These are phyloP conservation scores for Haematococcus lacustris DNA, from an alignment of 139 green algal genomes.

Conservation along the genomic window DNA sequence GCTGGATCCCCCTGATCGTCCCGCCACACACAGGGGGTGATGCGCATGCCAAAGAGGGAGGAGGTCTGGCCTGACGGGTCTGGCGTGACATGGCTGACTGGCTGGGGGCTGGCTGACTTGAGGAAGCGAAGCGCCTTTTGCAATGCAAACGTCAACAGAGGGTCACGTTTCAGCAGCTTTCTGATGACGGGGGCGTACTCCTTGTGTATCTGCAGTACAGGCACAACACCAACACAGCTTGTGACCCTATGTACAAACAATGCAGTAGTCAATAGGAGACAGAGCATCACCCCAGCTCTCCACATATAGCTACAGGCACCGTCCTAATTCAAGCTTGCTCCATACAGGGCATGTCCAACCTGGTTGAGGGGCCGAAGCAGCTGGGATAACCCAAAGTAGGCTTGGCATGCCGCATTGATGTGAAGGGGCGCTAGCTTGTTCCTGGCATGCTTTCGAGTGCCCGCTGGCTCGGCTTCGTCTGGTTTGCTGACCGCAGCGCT, in stretches of 20 bases:
- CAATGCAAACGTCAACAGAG: constrained; percentile 36
- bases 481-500: too few relatives aligned
- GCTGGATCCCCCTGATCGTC: not conserved
- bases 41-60: constrained; percentile 33
- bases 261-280: too few relatives aligned
- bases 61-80: constrained; percentile 29
- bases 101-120: constrained; percentile 14
- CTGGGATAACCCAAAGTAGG: constrained; percentile 24
- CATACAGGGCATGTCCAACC: too few relatives aligned
- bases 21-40: constrained; percentile 34
- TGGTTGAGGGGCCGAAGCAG: too few relatives aligned
- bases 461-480: constrained; percentile 17
- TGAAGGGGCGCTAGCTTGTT: constrained; percentile 32
- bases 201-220: too few relatives aligned
- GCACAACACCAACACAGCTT: too few relatives aligned
- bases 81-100: constrained; percentile 33
- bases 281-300: too few relatives aligned
- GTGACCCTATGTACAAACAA: too few relatives aligned
- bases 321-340: too few relatives aligned
- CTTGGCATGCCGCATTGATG: constrained; percentile 18
- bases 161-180: constrained; percentile 30
- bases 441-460: constrained; percentile 25
- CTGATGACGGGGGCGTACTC: constrained; percentile 30
- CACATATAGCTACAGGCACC: too few relatives aligned
- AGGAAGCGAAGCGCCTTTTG: constrained; percentile 37